Percentiles rank a stretch among this genome's conserved stretches.
Conservation (phyloP, 768 basidiomycete genomes). For the Baorangia bicolor region DNA sequence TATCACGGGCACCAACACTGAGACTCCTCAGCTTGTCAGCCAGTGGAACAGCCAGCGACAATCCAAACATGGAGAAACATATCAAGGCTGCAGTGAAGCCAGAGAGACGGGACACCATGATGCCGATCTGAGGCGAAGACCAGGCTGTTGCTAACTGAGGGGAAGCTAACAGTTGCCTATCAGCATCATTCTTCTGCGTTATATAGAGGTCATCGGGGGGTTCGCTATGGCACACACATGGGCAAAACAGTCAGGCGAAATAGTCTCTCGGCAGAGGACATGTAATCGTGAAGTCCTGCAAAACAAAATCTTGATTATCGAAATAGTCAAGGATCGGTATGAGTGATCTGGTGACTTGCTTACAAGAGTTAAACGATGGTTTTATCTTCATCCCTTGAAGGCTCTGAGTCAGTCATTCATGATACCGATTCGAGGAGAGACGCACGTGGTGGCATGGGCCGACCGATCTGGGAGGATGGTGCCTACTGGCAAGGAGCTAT, state of each 20-base stretch:
- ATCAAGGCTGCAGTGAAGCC: background rate
- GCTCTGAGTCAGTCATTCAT: background rate
- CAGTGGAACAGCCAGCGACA: slow-evolving; percentile 6
- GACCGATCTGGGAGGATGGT: background rate
- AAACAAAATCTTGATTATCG: background rate
- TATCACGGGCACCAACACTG: slow-evolving; percentile 10
- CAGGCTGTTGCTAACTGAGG: background rate
- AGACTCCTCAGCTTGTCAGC: slow-evolving; percentile 11
- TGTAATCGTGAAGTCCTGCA: background rate
- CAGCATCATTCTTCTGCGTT: background rate
- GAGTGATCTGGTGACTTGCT: background rate
- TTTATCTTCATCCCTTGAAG: too few species aligned
- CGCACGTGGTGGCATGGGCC: background rate
- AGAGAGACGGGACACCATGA: slow-evolving; percentile 5
- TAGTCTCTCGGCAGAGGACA: background rate
- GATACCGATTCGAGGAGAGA: background rate
- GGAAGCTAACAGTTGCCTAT: background rate
- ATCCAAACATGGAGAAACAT: slow-evolving; percentile 1
- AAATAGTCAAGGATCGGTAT: background rate
- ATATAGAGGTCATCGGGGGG: background rate
- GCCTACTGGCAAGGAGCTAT: background rate
- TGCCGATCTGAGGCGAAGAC: background rate
- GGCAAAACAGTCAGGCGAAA: background rate
- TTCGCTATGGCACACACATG: background rate
- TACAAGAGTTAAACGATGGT: background rate